Conservation (phyloP, 129 eudicot genomes). For the Solidago caesia region DNA sequence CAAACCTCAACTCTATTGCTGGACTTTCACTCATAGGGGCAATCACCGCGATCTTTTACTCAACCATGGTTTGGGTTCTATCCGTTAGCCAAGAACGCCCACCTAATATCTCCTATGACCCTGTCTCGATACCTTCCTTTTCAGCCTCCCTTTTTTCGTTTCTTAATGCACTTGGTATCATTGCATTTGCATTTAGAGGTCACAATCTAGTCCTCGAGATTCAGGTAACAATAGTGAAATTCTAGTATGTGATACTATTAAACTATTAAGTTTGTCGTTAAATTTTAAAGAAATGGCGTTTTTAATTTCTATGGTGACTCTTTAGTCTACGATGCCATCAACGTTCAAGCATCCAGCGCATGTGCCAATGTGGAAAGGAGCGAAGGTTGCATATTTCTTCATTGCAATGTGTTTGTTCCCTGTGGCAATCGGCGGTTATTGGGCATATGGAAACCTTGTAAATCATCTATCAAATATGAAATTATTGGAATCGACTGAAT, state of each 20-base stretch:
- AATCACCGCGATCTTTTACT: constrained; percentile 56
- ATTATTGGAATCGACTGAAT: not conserved
- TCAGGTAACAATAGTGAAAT: constrained; percentile 44
- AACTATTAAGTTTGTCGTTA: not conserved
- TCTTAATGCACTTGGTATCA: constrained; percentile 68
- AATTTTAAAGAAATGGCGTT: not conserved
- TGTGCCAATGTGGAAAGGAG: constrained; percentile 90
- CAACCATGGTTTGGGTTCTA: constrained; percentile 65
- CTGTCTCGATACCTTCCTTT: constrained; percentile 36
- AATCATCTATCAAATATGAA: constrained; percentile 26
- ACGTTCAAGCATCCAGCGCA: constrained; percentile 65
- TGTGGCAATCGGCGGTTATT: constrained; percentile 87
- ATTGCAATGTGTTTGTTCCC: constrained; percentile 86
- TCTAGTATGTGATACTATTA: not conserved
- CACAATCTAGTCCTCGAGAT: constrained; percentile 83
- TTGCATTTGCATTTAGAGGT: constrained; percentile 82
- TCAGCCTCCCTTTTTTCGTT: constrained; percentile 43
- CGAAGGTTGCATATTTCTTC: constrained; percentile 58
- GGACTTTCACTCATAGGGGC: constrained; percentile 73
- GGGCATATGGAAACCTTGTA: constrained; percentile 98
- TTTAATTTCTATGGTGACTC: not conserved
- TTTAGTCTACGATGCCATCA: constrained; percentile 71
- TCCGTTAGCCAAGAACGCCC: constrained; percentile 55
- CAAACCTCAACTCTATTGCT: constrained; percentile 74
- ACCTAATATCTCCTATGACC: constrained; percentile 44